Base-by-base conservation (phyloP, 768 basidiomycete species). In the Pleurotus tuber-regium region DNA sequence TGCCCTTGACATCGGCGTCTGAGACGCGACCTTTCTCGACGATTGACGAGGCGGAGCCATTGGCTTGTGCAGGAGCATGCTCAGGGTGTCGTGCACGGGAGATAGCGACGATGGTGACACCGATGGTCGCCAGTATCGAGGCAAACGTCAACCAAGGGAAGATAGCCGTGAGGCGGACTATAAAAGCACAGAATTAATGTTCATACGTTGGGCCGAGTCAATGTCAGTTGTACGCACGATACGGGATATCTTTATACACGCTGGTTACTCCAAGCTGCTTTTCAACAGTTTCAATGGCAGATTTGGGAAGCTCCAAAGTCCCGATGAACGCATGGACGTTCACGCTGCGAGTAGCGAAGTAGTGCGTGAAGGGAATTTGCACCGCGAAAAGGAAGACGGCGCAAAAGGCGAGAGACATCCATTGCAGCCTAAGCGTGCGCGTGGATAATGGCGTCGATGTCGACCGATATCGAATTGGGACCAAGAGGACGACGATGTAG, bases 311-410 rank as follows among this genome's bases (percentile, higher is more conserved):
- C 16, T 57, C 58, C 10, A 65, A 24, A 4, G 61, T 64, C 6
- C 57, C 62, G 49, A 77, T 43, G 18, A 59, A 64, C n/a, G 72
- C 76, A n/a, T 56, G 43, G 44, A 79, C 64, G 48, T 64, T 62
- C 18, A 74, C 76, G 18, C 60, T 58, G 19, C 65, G 66, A 40
- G 61, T 80, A 25, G 68, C 69, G 52, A 73, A 68, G 60, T 74
- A 71, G 59, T 67, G 63, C 12, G 73, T 73, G 58, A 72, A 76
- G 5, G 79, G 66, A 7, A 80, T 65, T 19, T 73, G 62, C 3
- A 67, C 63, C 16, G 73, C 74, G 56, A 80, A 67, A 35, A 80
- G 63, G 72, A 73, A 79, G 21, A 70, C 36, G 29, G 68, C 59
- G 55, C 68, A 67, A 56, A 79, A 75, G 18, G 65, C 61, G 42